phyloP scores from a whole-genome alignment of 2,329 filamentous ascomycete species.

The Myotisia sp. region DNA sequence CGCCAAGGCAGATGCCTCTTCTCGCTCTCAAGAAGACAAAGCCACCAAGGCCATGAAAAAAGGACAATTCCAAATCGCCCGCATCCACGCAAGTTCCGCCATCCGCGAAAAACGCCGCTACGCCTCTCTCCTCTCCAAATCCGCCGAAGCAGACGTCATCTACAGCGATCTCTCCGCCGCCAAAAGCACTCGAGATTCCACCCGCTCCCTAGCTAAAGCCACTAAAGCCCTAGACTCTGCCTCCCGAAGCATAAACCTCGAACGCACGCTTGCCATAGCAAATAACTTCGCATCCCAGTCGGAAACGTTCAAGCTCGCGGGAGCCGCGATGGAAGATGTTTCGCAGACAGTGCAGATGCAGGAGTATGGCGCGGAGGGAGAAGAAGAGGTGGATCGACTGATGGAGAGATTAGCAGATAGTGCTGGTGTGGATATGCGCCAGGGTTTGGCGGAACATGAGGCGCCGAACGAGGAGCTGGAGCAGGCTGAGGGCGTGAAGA shows the following conservation, averaged over 20 bases:
- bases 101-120: slow-evolving; percentile 35
- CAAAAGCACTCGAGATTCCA: slow-evolving; percentile 34
- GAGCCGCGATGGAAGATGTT: slow-evolving; percentile 29
- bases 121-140: slow-evolving; percentile 32
- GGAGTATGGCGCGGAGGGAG: slow-evolving; percentile 32
- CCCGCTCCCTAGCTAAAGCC: slow-evolving; percentile 31
- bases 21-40: slow-evolving; percentile 35
- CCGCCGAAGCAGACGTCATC: slow-evolving; percentile 36
- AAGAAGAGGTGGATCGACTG: slow-evolving; percentile 27
- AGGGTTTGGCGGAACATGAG: slow-evolving; percentile 26
- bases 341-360: slow-evolving; percentile 29
- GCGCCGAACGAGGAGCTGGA: slow-evolving; percentile 28
- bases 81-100: slow-evolving; percentile 34
- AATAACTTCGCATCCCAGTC: slow-evolving; percentile 30
- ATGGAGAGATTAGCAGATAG: slow-evolving; percentile 33
- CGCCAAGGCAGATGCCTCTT: slow-evolving; percentile 31
- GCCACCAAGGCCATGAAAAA: slow-evolving; percentile 36
- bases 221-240: slow-evolving; percentile 33
- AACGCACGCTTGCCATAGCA: slow-evolving; percentile 29
- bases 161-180: slow-evolving; percentile 36
- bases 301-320: slow-evolving; percentile 33
- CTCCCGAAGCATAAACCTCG: slow-evolving; percentile 33
- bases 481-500: slow-evolving; percentile 19
- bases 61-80: slow-evolving; percentile 36
- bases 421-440: slow-evolving; percentile 30